phyloP scores from a whole-genome alignment of 768 basidiomycete genomes.

The Rhodocollybia butyracea region DNA sequence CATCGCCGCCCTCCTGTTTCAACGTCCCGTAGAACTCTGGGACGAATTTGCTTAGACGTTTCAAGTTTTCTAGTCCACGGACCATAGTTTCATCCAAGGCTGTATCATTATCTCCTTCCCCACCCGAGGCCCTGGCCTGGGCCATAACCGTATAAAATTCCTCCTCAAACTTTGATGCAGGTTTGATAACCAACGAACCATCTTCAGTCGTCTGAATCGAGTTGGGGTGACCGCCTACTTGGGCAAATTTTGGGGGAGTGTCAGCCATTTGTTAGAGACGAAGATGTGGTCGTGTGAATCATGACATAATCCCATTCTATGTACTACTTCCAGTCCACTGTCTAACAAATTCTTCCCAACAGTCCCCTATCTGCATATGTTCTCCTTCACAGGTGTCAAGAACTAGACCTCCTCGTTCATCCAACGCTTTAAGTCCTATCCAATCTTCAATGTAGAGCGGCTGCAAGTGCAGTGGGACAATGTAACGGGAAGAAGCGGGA shows the following conservation, averaged over 20 bases:
- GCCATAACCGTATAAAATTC: slow-evolving; percentile 52
- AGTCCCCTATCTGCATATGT: slow-evolving; percentile 71
- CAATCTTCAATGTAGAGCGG: slow-evolving; percentile 75
- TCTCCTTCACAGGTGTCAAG: slow-evolving; percentile 64
- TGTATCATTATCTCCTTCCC: slow-evolving; percentile 11
- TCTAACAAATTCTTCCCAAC: slow-evolving; percentile 55
- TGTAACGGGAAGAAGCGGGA: slow-evolving; percentile 5
- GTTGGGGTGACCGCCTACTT: slow-evolving; percentile 82
- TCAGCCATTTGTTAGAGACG: not conserved
- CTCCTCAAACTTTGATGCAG: slow-evolving; percentile 59
- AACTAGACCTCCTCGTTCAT: slow-evolving; percentile 58
- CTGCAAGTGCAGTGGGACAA: slow-evolving; percentile 68
- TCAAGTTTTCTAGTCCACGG: slow-evolving; percentile 18
- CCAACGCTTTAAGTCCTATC: slow-evolving; percentile 73
- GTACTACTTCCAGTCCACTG: slow-evolving; percentile 35
- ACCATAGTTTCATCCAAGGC: not conserved
- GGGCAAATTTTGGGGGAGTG: slow-evolving; percentile 28
- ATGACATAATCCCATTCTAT: not conserved
- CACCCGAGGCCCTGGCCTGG: not conserved
- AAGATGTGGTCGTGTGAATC: too few relatives aligned
- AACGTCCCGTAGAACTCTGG: slow-evolving; percentile 82
- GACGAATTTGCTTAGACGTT: slow-evolving; percentile 52
- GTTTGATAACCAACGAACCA: slow-evolving; percentile 79
- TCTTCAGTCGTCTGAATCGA: slow-evolving; percentile 64
- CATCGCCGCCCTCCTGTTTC: slow-evolving; percentile 62